phyloP scores from a whole-genome alignment of 768 basidiomycete genomes.

The Lactarius evosmus region DNA sequence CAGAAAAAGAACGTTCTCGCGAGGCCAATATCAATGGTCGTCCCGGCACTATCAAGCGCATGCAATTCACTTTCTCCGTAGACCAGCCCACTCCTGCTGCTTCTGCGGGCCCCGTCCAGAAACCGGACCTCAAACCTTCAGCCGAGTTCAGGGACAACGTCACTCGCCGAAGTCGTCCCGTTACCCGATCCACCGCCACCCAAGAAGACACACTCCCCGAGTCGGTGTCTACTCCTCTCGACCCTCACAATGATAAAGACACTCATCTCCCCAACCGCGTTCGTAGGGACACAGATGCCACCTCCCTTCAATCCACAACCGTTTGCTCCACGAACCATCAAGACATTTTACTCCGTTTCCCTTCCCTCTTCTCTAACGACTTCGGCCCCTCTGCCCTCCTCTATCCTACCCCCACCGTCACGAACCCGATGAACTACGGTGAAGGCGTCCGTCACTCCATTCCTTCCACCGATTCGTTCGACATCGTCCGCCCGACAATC shows the following conservation, averaged over 20 bases:
- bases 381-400: slow-evolving; percentile 79
- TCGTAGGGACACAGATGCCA: slow-evolving; percentile 32
- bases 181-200: slow-evolving; percentile 39
- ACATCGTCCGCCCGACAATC: slow-evolving; percentile 73
- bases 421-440: slow-evolving; percentile 71
- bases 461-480: slow-evolving; percentile 49
- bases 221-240: slow-evolving; percentile 5
- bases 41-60: slow-evolving; percentile 76
- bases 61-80: slow-evolving; percentile 88
- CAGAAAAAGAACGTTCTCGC: slow-evolving; percentile 76
- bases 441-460: slow-evolving; percentile 56
- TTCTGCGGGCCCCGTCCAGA: slow-evolving; percentile 49
- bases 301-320: slow-evolving; percentile 26
- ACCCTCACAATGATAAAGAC: slow-evolving; percentile 35
- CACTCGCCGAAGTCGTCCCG: slow-evolving; percentile 40
- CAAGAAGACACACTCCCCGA: slow-evolving; percentile 31
- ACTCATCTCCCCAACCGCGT: slow-evolving; percentile 38
- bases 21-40: slow-evolving; percentile 57
- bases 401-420: slow-evolving; percentile 61
- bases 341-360: slow-evolving; percentile 57
- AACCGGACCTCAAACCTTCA: slow-evolving; percentile 65
- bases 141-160: slow-evolving; percentile 56
- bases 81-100: slow-evolving; percentile 58
- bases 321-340: slow-evolving; percentile 30
- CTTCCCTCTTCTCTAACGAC: slow-evolving; percentile 65